These are phyloP conservation scores for Phytopythium mirpurense DNA, from an alignment of 352 stramenopile species.

Conservation along the genomic window DNA sequence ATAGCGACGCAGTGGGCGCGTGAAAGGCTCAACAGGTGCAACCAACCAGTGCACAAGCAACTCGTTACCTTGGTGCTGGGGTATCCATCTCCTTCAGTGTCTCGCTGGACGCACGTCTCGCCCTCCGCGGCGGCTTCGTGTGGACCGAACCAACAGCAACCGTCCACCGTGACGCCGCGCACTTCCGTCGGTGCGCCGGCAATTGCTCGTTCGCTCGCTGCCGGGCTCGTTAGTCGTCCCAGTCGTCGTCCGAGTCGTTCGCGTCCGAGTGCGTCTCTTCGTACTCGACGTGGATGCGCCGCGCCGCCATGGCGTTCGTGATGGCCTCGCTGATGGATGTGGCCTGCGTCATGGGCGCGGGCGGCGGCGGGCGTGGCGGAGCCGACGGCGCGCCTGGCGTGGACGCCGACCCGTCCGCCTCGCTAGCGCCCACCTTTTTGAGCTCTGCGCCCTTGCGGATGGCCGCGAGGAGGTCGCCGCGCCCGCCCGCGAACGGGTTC, in stretches of 20 bases:
- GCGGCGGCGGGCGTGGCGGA: constrained; percentile 17
- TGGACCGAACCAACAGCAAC: too few relatives aligned
- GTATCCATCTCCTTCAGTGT: too few relatives aligned
- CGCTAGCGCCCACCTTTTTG: constrained; percentile 24
- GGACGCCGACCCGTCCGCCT: constrained; percentile 2
- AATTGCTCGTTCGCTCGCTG: too few relatives aligned
- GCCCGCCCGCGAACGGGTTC: constrained; percentile 61
- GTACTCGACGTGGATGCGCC: constrained; percentile 79
- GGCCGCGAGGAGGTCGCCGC: constrained; percentile 69
- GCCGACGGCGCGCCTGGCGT: constrained; percentile 12
- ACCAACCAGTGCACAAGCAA: too few relatives aligned
- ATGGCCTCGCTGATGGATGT: constrained; percentile 76
- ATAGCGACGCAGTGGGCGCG: too few relatives aligned
- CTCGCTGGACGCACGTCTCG: too few relatives aligned
- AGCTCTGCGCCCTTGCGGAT: constrained; percentile 67
- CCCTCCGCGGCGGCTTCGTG: too few relatives aligned
- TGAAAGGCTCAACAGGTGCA: too few relatives aligned
- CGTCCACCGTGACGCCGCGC: not conserved
- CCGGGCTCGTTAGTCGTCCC: constrained; percentile 34
- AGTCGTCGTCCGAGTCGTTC: constrained; percentile 75
- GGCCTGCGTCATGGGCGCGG: constrained; percentile 29
- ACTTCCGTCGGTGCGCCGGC: constrained; percentile 1
- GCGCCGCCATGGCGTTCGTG: constrained; percentile 71
- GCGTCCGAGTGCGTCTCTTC: constrained; percentile 55
- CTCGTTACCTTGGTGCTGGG: too few relatives aligned